These are phyloP conservation scores for Aureobasidium sp. DNA, from an alignment of 2,329 filamentous ascomycete species.

Conservation along the genomic window DNA sequence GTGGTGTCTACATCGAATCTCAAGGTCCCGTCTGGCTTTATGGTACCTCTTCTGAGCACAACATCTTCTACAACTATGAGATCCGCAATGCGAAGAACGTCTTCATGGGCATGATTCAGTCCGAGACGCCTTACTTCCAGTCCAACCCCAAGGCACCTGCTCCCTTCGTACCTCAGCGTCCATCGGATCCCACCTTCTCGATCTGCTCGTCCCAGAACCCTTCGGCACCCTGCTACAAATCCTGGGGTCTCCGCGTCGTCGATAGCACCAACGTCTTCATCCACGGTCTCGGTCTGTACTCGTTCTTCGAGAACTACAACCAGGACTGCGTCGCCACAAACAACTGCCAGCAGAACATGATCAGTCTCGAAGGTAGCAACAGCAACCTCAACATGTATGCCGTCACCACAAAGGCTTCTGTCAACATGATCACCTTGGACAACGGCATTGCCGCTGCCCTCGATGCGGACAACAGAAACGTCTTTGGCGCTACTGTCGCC, in stretches of 20 bases:
- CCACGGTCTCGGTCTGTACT: slow-evolving; percentile 48
- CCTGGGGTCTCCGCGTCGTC: slow-evolving; percentile 38
- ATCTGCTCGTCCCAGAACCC: slow-evolving; percentile 25
- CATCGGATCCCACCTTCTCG: slow-evolving; percentile 39
- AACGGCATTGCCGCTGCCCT: slow-evolving; percentile 29
- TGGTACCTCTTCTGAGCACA: slow-evolving; percentile 60
- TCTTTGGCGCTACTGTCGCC: slow-evolving; percentile 44
- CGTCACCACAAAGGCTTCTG: slow-evolving; percentile 42
- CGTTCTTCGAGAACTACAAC: slow-evolving; percentile 53
- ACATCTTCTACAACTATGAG: slow-evolving; percentile 64
- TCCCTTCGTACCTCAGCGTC: slow-evolving; percentile 48
- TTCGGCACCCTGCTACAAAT: slow-evolving; percentile 27
- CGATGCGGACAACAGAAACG: slow-evolving; percentile 41
- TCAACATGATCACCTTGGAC: slow-evolving; percentile 42
- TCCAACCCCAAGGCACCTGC: slow-evolving; percentile 53
- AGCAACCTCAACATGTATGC: slow-evolving; percentile 41
- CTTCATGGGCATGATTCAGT: slow-evolving; percentile 59
- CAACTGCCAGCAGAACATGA: slow-evolving; percentile 48
- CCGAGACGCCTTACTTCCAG: slow-evolving; percentile 67
- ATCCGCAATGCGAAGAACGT: slow-evolving; percentile 54
- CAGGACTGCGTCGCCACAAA: slow-evolving; percentile 42
- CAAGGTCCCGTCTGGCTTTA: slow-evolving; percentile 70
- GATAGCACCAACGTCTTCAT: slow-evolving; percentile 37
- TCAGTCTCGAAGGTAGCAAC: slow-evolving; percentile 36
- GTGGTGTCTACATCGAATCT: slow-evolving; percentile 72